Percentiles rank a stretch among this genome's conserved stretches.
These are phyloP conservation scores for Pichia gijzeniarum DNA, from an alignment of 805 yeast genomes.

Conservation along the genomic window DNA sequence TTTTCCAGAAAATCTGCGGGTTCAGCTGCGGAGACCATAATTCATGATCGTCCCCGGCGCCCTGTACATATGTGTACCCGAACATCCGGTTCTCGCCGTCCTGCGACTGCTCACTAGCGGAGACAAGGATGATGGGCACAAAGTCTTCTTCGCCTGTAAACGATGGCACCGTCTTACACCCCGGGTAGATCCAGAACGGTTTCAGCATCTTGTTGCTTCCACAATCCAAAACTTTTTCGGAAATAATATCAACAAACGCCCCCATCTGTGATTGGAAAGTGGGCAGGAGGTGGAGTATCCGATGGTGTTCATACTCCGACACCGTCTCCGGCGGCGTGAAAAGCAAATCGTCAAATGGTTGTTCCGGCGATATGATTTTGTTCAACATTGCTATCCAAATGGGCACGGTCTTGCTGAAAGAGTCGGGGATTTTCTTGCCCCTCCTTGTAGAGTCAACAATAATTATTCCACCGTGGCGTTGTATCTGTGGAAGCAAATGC, in stretches of 20 bases:
- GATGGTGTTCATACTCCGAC: slow-evolving; percentile 48
- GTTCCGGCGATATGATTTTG: slow-evolving; percentile 38
- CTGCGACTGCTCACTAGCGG: slow-evolving; percentile 56
- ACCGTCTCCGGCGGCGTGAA: slow-evolving; percentile 46
- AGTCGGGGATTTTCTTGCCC: slow-evolving; percentile 83
- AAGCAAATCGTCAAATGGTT: slow-evolving; percentile 9
- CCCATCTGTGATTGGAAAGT: background rate
- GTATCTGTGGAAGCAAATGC: slow-evolving; percentile 53
- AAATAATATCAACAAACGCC: slow-evolving; percentile 11
- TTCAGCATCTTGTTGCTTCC: slow-evolving; percentile 40
- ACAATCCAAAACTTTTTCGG: slow-evolving; percentile 18
- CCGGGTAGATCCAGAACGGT: slow-evolving; percentile 69
- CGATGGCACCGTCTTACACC: slow-evolving; percentile 18
- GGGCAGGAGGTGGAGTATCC: slow-evolving; percentile 45
- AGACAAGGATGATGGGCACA: slow-evolving; percentile 44
- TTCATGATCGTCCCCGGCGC: slow-evolving; percentile 94
- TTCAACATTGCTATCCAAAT: slow-evolving; percentile 86
- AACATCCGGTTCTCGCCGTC: slow-evolving; percentile 45
- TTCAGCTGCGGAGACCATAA: slow-evolving; percentile 61
- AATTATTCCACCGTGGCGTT: slow-evolving; percentile 39
- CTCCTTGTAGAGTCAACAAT: slow-evolving; percentile 81
- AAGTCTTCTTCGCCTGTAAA: slow-evolving; percentile 12
- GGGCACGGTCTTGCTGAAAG: slow-evolving; percentile 80
- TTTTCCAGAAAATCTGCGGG: slow-evolving; percentile 53
- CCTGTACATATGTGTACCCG: slow-evolving; percentile 70